Evolutionary conservation across 805 yeast species (phyloP).

Genomic region (Alloascoidea hylecoeti): DNA sequence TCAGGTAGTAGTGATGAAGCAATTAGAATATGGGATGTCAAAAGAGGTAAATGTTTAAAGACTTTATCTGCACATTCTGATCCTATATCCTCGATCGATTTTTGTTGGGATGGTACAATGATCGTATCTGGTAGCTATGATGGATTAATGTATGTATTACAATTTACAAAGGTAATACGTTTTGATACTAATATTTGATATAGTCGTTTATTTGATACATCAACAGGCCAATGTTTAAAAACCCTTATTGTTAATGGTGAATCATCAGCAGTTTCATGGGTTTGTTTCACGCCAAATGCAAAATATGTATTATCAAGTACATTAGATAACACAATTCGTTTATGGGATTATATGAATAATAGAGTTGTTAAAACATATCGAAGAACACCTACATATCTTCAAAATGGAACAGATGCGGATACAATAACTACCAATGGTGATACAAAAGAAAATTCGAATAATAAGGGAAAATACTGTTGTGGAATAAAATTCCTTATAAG

Average conservation of each 20-base stretch:
- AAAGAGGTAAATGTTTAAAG: conserved; percentile 52
- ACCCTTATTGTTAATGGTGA: conserved; percentile 74
- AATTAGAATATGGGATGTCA: conserved; percentile 79
- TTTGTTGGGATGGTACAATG: conserved; percentile 69
- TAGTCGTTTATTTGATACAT: conserved; percentile 66
- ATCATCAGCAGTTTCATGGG: conserved; percentile 56
- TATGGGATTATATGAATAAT: conserved; percentile 83
- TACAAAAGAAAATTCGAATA: conserved; percentile 8
- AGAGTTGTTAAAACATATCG: conserved; percentile 62
- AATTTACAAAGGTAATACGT: conserved; percentile 9
- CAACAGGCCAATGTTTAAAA: conserved; percentile 82
- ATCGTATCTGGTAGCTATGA: conserved; percentile 82
- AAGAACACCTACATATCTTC: not conserved
- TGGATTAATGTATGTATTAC: conserved; percentile 42
- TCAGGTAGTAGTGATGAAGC: conserved; percentile 88
- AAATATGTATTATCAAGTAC: conserved; percentile 66
- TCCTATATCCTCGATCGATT: conserved; percentile 65
- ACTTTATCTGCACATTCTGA: conserved; percentile 89
- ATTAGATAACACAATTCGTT: conserved; percentile 60
- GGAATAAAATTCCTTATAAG: conserved; percentile 34
- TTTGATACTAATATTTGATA: too few species aligned
- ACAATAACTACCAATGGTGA: not conserved
- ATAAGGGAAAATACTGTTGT: conserved; percentile 33
- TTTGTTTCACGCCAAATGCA: conserved; percentile 68
- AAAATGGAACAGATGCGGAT: not conserved